Percentiles rank a stretch among this genome's conserved stretches.
Evolutionary conservation across 352 stramenopile species (phyloP).

Genomic region (Phytophthora parvispora): DNA sequence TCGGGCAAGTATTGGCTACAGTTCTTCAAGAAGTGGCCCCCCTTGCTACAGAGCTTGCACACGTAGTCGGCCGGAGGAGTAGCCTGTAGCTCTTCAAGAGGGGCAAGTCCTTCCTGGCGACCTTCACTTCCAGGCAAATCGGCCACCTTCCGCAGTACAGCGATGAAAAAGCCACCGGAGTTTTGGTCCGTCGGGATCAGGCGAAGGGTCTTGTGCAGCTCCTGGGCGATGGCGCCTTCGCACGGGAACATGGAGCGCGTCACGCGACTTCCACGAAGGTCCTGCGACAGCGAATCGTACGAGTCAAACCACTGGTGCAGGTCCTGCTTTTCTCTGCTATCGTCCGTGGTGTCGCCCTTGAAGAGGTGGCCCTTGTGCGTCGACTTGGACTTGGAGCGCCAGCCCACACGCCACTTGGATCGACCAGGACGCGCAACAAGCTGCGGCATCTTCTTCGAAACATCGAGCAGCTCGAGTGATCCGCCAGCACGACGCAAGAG

Average conservation of each 20-base stretch:
- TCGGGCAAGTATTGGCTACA: constrained; percentile 71
- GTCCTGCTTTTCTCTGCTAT: constrained; percentile 9
- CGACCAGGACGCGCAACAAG: constrained; percentile 67
- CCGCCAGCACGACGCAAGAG: constrained; percentile 92
- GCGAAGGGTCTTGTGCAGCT: constrained; percentile 93
- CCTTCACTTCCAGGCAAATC: constrained; percentile 60
- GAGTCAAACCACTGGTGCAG: constrained; percentile 85
- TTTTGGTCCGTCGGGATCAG: constrained; percentile 98
- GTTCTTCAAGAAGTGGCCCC: constrained; percentile 84
- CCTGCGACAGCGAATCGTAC: constrained; percentile 67
- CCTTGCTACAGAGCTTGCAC: constrained; percentile 76
- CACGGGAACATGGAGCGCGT: constrained; percentile 91
- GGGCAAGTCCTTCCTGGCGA: constrained; percentile 58
- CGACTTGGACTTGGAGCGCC: constrained; percentile 91
- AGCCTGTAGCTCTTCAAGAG: constrained; percentile 58
- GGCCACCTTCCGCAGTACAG: constrained; percentile 92
- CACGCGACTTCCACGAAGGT: constrained; percentile 75
- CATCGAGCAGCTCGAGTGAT: constrained; percentile 93
- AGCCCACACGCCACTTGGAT: constrained; percentile 78
- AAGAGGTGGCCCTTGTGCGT: constrained; percentile 85
- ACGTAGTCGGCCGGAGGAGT: constrained; percentile 69
- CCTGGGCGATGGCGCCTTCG: constrained; percentile 28
- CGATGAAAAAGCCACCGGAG: constrained; percentile 99
- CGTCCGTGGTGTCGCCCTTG: constrained; percentile 27
- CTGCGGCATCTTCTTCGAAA: constrained; percentile 63